A percentile compares a stretch with the other conserved stretches of the same genome.
Conservation (phyloP, 1,284 basidiomycete species). For the Acaromyces ingoldii region DNA sequence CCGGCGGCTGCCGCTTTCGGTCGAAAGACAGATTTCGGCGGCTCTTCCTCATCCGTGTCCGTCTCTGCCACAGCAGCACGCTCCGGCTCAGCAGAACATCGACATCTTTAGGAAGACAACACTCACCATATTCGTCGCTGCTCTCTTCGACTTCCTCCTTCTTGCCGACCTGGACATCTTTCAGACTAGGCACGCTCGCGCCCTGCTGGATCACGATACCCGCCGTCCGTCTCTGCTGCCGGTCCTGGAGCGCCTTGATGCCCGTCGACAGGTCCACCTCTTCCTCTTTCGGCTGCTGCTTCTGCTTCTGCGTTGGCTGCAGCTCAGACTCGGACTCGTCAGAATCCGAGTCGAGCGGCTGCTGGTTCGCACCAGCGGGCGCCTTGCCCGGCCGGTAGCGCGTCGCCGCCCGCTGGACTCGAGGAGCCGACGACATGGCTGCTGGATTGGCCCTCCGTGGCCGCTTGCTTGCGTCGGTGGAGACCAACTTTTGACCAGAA, state of each 20-base stretch:
- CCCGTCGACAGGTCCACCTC: constrained; percentile 10
- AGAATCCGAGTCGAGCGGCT: constrained; percentile 2
- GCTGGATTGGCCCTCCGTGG: too few relatives aligned
- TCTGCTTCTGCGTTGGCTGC: constrained; percentile 17
- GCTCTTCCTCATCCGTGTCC: constrained; percentile 55
- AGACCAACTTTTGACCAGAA: too few relatives aligned
- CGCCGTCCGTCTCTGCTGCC: constrained; percentile 8
- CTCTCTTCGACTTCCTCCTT: constrained; percentile 5
- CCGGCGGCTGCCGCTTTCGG: constrained; percentile 1
- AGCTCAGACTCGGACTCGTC: constrained; percentile 13
- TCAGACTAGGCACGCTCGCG: constrained; percentile 1
- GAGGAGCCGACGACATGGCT: constrained; percentile 5
- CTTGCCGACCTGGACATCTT: not conserved
- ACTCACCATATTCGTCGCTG: constrained; percentile 6
- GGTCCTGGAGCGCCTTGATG: constrained; percentile 4
- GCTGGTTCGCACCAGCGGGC: constrained; percentile 19
- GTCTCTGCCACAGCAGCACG: constrained; percentile 33
- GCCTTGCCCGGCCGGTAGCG: constrained; percentile 48
- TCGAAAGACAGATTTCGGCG: constrained; percentile 21
- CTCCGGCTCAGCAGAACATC: constrained; percentile 13
- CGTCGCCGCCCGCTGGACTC: constrained; percentile 35
- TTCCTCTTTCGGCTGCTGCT: not conserved
- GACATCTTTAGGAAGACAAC: too few relatives aligned
- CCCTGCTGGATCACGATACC: not conserved
- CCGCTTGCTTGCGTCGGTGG: too few relatives aligned